Base-by-base conservation (phyloP, 805 yeast species). In the Tetrapisispora phaffii region DNA sequence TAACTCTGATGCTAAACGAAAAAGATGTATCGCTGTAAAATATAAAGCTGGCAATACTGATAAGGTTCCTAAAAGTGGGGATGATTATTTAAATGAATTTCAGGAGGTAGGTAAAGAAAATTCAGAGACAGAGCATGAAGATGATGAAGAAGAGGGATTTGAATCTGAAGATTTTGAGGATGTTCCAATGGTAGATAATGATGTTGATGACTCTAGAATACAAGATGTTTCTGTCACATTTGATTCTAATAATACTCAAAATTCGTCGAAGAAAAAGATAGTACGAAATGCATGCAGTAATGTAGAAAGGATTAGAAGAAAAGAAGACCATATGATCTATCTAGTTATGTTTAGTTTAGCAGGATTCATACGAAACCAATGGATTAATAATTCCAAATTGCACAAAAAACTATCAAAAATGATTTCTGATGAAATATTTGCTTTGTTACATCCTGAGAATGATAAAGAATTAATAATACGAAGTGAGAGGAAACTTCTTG, bases 401-500 rank as follows among this genome's bases (percentile, higher is more conserved):
- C 68, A 72, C 16, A 44, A 52, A 16, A 51, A 54, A 9, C 61
- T 87, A 13, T 60, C 69, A 21, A 63, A 63, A 15, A 53, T 72
- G 1, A 68, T 85, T 0, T 79, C 93, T 0, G 62, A 64, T 0
- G 61, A 65, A 4, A 61, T 77, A 0, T 62, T 69, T 31, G 65
- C 65, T 4, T 74, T 80, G 45, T 59, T 82, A 23, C 71, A 67
- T 44, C 80, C 82, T 0, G 63, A 68, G 19, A 59, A 51, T n/a
- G 68, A 69, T 17, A 50, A 58, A 9, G 61, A 63, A 34, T 39
- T 65, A 44, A 63, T 72, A 17, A 59, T 72, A 3, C 55, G 69
- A 37, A 64, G 72, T 34, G 76, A 94, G 0, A 68, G 95, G 44
- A 72, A 77, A 52, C 71, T 93, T 28, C 67, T 89, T 2, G 96